Conservation (phyloP, 2,329 filamentous ascomycete species). For the Dothidotthia symphoricarpi region DNA sequence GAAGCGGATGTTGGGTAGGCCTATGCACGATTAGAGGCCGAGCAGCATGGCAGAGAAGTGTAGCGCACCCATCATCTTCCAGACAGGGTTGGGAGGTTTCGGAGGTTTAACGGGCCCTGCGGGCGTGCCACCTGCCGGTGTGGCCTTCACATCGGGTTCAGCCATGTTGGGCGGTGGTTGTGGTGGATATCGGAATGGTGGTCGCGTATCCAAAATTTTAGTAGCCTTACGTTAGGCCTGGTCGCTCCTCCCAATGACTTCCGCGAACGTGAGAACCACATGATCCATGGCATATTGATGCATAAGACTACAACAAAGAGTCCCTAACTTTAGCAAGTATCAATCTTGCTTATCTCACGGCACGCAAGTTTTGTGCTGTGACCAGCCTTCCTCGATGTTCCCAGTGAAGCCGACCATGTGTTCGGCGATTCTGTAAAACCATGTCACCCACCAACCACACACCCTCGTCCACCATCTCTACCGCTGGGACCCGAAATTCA, state of each 20-base stretch:
- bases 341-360: too few species aligned
- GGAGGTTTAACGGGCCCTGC: constrained; percentile 26
- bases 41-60: constrained; percentile 1
- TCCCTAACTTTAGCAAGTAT: too few species aligned
- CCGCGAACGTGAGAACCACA: too few species aligned
- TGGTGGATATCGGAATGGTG: constrained; percentile 10
- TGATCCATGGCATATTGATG: too few species aligned
- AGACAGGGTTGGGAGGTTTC: constrained; percentile 40
- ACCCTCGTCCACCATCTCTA: constrained; percentile 6
- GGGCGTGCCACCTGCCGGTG: constrained; percentile 21
- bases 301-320: too few species aligned
- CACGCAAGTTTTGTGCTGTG: too few species aligned
- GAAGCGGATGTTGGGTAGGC: constrained; percentile 77
- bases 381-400: too few species aligned
- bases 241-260: too few species aligned
- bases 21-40: constrained; percentile 44
- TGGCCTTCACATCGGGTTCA: constrained; percentile 30
- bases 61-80: constrained; percentile 42
- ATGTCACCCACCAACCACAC: too few species aligned
- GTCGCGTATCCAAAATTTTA: constrained; percentile 27
- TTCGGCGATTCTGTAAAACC: too few species aligned
- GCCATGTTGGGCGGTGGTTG: constrained; percentile 30
- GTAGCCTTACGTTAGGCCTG: too few species aligned
- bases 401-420: too few species aligned
- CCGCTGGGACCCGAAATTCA: neutral